Percentiles rank a stretch among this genome's conserved stretches.
phyloP scores from a whole-genome alignment of 805 yeast species.

The Ogataea parapolymorpha region DNA sequence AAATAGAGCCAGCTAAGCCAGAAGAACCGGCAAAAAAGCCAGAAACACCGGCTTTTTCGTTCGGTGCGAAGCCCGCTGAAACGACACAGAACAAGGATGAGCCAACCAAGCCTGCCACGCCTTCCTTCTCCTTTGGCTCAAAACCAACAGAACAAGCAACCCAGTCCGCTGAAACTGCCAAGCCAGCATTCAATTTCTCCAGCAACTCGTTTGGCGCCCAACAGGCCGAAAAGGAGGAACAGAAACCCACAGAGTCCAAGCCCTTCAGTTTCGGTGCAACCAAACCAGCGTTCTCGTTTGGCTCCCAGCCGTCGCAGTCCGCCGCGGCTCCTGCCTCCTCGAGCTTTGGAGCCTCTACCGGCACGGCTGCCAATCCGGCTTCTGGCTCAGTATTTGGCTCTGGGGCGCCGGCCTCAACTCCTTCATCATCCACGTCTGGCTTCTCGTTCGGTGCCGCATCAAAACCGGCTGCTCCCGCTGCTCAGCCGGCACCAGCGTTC shows the following conservation, averaged over 20 bases:
- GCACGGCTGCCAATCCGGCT: neutral
- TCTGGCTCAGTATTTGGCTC: slow-evolving; percentile 4
- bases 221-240: neutral
- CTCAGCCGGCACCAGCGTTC: slow-evolving; percentile 9
- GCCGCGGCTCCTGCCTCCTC: neutral
- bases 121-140: slow-evolving; percentile 11
- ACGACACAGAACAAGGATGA: neutral
- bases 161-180: neutral
- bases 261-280: slow-evolving; percentile 1
- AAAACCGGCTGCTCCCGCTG: slow-evolving; percentile 3
- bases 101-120: slow-evolving; percentile 2
- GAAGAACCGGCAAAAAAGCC: neutral
- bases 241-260: neutral
- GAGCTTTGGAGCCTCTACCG: too few species aligned
- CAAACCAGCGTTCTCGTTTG: slow-evolving; percentile 2
- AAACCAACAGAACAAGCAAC: neutral
- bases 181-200: neutral
- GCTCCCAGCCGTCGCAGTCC: slow-evolving; percentile 1
- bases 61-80: slow-evolving; percentile 8
- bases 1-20: neutral
- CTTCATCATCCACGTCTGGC: slow-evolving; percentile 8
- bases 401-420: slow-evolving; percentile 4
- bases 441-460: slow-evolving; percentile 6
- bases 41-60: slow-evolving; percentile 10
- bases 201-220: neutral